Evolutionary conservation across 2,329 filamentous ascomycete genomes (phyloP), one percentile per base, ranked within the genome.

Genomic region (Cladosporium sp.): DNA sequence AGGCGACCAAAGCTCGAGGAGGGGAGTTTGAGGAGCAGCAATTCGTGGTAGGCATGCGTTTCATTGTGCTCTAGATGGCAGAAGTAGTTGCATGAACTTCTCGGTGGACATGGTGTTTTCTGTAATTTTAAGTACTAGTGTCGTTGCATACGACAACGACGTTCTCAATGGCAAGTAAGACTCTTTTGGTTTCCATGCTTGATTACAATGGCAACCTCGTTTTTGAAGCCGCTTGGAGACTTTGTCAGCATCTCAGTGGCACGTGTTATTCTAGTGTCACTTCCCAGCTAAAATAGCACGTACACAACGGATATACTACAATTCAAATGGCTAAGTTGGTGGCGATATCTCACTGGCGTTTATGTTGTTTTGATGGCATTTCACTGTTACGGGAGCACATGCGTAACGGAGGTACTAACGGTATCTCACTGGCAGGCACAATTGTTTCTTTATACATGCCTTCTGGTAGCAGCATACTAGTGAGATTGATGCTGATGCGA

Each of bases 21-120:
- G 80, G 80, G 7, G 67, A 74, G 26, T 83, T 82, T 66, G 70
- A 69, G 28, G 80, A 82, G 70, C 74, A 79, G 4, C 74, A 75
- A 30, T 73, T 82, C 38, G 72, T 82, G 12, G 74, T 79, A 26
- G 80, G 79, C 1, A 75, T 81, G 67, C 74, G 80, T 51, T 81
- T 80, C 68, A 74, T 80, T 34, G 74, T 82, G 30, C 61, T 74
- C 12, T 76, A 30, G 24, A 24, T 24, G 24, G 24, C 24, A 24
- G 24, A 34, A 34, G 32, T 34, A 34, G 32, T 34, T 34, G 32
- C 8, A 34, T 34, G 32, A 10, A 10, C 10, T 11, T 11, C 32
- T 34, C 32, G 32, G 32, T 34, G 10, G 32, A 34, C 32, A 34
- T 34, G 32, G 32, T 34, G 32, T 34, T n/a, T 44, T 21, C 18